Conservation (phyloP, 2,329 filamentous ascomycete genomes). For the Scytalidium sp. region DNA sequence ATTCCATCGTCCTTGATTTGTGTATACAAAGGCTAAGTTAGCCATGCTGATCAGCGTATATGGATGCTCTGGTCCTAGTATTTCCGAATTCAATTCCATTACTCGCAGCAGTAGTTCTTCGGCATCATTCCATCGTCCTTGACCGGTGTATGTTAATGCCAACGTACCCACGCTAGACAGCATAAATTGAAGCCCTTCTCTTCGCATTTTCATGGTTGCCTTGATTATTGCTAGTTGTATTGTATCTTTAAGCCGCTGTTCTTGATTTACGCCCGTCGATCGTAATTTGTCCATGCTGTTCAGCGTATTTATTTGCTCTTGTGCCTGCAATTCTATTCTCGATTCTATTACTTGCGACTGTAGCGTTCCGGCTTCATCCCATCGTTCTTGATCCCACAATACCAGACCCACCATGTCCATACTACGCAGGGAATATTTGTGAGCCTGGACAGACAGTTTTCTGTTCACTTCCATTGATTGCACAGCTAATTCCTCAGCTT, state of each 20-base stretch:
- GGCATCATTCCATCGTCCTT: constrained; percentile 3
- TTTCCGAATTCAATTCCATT: constrained; percentile 10
- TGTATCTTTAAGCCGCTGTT: too few relatives aligned
- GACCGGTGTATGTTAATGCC: constrained; percentile 1
- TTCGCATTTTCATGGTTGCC: too few relatives aligned
- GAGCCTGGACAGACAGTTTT: constrained; percentile 10
- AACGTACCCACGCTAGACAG: too few relatives aligned
- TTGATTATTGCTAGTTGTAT: too few relatives aligned
- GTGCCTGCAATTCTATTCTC: too few relatives aligned
- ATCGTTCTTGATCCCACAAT: too few relatives aligned
- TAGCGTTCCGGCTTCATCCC: too few relatives aligned
- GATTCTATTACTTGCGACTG: too few relatives aligned
- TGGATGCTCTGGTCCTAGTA: constrained; percentile 11
- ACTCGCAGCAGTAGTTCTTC: constrained; percentile 3
- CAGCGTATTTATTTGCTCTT: too few relatives aligned
- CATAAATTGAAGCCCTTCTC: too few relatives aligned
- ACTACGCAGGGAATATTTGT: constrained; percentile 14
- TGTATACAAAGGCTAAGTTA: neutral
- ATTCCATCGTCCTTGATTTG: constrained; percentile 1
- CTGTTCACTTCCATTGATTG: constrained; percentile 11
- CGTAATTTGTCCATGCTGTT: too few relatives aligned
- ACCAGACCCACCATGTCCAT: constrained; percentile 11
- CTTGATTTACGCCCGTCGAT: too few relatives aligned
- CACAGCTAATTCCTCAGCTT: constrained; percentile 8
- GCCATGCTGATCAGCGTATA: constrained; percentile 5